These are phyloP conservation scores for Pseudozyma tsukubaensis DNA, from an alignment of 1,284 basidiomycete species.

Conservation along the genomic window DNA sequence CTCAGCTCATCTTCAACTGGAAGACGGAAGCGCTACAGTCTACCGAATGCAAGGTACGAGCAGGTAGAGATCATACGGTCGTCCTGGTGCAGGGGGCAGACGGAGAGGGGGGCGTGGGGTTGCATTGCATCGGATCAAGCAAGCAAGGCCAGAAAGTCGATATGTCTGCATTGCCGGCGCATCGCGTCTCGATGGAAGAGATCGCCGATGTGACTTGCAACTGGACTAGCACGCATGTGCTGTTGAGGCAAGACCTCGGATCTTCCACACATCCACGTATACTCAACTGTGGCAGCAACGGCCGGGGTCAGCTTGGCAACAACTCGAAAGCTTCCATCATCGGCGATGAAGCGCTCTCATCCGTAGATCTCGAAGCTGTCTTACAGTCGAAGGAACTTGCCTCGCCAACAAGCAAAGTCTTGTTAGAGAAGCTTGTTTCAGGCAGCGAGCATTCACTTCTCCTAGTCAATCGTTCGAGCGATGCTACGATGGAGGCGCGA, in stretches of 20 bases:
- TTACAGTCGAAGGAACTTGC: neutral
- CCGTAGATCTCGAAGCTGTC: neutral
- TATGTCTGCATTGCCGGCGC: neutral
- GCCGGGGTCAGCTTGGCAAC: conserved; percentile 37
- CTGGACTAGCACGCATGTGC: conserved; percentile 39
- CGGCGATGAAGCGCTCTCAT: neutral
- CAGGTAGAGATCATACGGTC: conserved; percentile 36
- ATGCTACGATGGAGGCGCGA: neutral
- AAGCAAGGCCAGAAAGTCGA: conserved; percentile 23
- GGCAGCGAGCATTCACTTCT: conserved; percentile 53
- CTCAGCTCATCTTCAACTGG: conserved; percentile 38
- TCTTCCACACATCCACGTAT: conserved; percentile 1
- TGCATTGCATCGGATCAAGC: conserved; percentile 31
- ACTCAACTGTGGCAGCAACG: conserved; percentile 37
- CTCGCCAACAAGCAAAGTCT: neutral
- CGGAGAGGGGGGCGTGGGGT: neutral
- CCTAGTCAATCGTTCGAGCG: conserved; percentile 5
- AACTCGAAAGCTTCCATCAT: neutral
- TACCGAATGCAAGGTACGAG: conserved; percentile 15
- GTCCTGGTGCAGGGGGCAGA: conserved; percentile 7
- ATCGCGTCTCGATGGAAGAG: neutral
- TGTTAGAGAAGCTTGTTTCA: conserved; percentile 28
- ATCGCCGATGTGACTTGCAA: conserved; percentile 36
- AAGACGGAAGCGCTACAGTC: neutral
- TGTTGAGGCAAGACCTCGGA: neutral